Conservation (phyloP, 1,139 yeast genomes). For the Yarrowia galli region DNA sequence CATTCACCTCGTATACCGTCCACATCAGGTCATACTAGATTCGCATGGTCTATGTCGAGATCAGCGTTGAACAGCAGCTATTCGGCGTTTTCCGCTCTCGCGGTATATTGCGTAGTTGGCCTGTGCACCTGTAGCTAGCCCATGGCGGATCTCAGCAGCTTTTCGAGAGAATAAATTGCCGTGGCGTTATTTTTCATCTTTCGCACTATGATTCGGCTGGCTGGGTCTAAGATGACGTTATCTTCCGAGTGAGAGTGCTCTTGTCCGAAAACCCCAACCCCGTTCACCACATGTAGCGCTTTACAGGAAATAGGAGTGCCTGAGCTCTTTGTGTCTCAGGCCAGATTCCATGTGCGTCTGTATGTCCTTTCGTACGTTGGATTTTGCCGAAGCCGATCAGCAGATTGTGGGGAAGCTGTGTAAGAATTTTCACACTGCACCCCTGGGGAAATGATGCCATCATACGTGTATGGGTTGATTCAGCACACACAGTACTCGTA, state of each 20-base stretch:
- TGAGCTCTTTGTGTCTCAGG: slow-evolving; percentile 2
- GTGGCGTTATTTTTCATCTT: background rate
- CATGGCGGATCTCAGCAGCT: background rate
- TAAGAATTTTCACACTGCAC: background rate
- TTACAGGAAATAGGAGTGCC: slow-evolving; percentile 4
- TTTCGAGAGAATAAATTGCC: too few species aligned
- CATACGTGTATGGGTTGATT: background rate
- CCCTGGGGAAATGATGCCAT: slow-evolving; percentile 10
- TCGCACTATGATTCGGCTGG: background rate
- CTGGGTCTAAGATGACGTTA: background rate
- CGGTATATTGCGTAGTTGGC: too few species aligned
- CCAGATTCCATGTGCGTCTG: slow-evolving; percentile 9
- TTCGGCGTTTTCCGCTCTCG: too few species aligned
- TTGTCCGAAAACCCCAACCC: too few species aligned
- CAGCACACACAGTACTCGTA: too few species aligned
- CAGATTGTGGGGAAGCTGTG: slow-evolving; percentile 14
- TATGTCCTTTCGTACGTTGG: background rate
- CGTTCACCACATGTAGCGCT: too few species aligned
- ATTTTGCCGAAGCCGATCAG: slow-evolving; percentile 12
- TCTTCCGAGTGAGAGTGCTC: background rate
- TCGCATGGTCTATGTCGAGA: background rate
- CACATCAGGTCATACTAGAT: slow-evolving; percentile 14
- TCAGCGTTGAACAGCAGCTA: background rate
- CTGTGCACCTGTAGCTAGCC: background rate
- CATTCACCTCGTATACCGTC: slow-evolving; percentile 14